These are phyloP conservation scores for Amanita exitialis DNA, from an alignment of 768 basidiomycete genomes.

Conservation along the genomic window DNA sequence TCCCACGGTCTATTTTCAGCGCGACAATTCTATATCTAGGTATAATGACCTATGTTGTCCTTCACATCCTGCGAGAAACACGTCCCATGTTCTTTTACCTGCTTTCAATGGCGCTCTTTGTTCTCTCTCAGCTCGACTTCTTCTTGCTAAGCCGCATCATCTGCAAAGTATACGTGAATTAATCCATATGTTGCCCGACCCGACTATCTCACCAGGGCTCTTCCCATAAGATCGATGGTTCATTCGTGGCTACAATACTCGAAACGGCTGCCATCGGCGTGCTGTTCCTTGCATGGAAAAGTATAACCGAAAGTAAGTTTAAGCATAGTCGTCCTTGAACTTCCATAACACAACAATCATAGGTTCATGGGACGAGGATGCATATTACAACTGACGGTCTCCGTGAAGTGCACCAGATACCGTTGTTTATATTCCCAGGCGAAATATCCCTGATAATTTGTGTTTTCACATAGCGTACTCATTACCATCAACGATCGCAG, in stretches of 20 bases:
- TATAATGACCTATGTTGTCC: constrained; percentile 75
- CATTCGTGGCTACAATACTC: constrained; percentile 77
- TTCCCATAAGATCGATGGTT: constrained; percentile 70
- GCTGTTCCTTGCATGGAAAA: constrained; percentile 75
- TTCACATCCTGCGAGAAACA: constrained; percentile 65
- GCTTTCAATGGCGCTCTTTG: constrained; percentile 65
- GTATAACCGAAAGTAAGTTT: constrained; percentile 76
- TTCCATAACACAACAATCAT: neutral
- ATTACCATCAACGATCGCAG: no score
- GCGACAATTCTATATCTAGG: constrained; percentile 44
- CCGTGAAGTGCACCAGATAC: neutral
- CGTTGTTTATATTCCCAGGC: neutral
- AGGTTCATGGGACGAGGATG: constrained; percentile 4
- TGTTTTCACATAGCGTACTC: no score
- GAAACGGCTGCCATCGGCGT: constrained; percentile 66
- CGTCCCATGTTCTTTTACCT: constrained; percentile 76
- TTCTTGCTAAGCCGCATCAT: constrained; percentile 73
- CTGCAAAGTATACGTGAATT: constrained; percentile 37
- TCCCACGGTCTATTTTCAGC: neutral
- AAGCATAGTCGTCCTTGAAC: neutral
- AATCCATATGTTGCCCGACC: no score
- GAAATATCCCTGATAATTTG: no score
- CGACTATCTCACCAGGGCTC: constrained; percentile 33
- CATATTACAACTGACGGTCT: neutral
- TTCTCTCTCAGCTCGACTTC: constrained; percentile 73